These are phyloP conservation scores for Cucurbita argyrosperma DNA, from an alignment of 306 rosid genomes.

Conservation along the genomic window DNA sequence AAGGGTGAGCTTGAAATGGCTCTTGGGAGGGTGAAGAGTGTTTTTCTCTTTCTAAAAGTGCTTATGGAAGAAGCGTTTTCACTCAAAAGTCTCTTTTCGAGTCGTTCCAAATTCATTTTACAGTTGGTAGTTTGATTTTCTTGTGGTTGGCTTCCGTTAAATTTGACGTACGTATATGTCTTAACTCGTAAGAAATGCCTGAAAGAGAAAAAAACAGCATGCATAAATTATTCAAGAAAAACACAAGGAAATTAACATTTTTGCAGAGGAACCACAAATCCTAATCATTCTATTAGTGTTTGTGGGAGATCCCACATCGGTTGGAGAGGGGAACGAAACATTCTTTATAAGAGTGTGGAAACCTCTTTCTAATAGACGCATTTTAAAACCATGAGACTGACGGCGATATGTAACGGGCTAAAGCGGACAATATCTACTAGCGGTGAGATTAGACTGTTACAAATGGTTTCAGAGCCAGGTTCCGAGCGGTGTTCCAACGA, in stretches of 20 bases:
- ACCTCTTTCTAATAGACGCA: too few relatives aligned
- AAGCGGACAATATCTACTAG: too few relatives aligned
- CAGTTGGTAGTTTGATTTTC: not conserved
- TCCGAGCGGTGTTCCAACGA: too few relatives aligned
- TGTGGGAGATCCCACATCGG: too few relatives aligned
- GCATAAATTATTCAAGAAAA: not conserved
- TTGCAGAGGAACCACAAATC: not conserved
- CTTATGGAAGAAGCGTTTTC: not conserved
- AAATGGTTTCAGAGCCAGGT: too few relatives aligned
- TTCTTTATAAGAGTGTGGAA: too few relatives aligned
- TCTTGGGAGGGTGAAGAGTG: not conserved
- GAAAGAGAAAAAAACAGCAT: not conserved
- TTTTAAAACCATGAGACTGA: too few relatives aligned
- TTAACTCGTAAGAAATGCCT: not conserved
- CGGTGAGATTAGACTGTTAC: too few relatives aligned
- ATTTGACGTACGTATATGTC: not conserved
- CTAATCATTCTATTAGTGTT: not conserved
- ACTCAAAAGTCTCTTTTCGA: not conserved
- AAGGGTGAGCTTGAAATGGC: not conserved
- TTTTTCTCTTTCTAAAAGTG: too few relatives aligned
- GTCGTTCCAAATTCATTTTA: not conserved
- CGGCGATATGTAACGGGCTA: too few relatives aligned
- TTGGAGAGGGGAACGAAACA: too few relatives aligned
- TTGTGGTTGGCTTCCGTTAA: not conserved
- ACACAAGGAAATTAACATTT: not conserved